These are phyloP conservation scores for Candida sp. DNA, from an alignment of 1,139 yeast species.

Conservation along the genomic window DNA sequence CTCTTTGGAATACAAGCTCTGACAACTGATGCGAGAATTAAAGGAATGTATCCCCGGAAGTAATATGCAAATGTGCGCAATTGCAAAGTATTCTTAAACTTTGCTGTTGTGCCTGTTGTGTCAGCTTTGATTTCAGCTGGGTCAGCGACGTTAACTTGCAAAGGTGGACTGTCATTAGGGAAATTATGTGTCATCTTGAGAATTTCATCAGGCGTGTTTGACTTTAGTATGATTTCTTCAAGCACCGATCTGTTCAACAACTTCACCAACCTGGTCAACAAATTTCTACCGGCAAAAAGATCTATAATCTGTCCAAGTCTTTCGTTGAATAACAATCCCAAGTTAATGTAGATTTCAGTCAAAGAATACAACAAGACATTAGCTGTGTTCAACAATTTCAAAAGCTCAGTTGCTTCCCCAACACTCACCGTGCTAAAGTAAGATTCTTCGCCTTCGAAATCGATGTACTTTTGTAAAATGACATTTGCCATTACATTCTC, in stretches of 20 bases:
- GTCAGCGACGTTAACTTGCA: constrained; percentile 38
- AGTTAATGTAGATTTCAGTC: constrained; percentile 59
- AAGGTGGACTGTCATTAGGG: constrained; percentile 36
- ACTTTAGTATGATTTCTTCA: constrained; percentile 61
- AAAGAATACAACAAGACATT: constrained; percentile 47
- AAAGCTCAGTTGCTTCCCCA: constrained; percentile 31
- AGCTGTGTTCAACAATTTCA: constrained; percentile 36
- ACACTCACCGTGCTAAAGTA: constrained; percentile 36
- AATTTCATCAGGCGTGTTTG: constrained; percentile 49
- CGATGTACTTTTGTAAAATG: constrained; percentile 21
- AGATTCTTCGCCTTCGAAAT: constrained; percentile 19
- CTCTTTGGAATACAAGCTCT: constrained; percentile 48
- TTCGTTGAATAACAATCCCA: constrained; percentile 50
- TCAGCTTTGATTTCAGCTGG: constrained; percentile 34
- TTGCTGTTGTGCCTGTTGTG: constrained; percentile 50
- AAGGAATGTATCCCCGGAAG: constrained; percentile 53
- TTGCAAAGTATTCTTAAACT: constrained; percentile 64
- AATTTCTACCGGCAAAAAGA: constrained; percentile 35
- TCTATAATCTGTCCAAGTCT: constrained; percentile 52
- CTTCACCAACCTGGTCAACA: constrained; percentile 38
- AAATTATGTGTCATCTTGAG: constrained; percentile 45
- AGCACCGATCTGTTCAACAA: constrained; percentile 53
- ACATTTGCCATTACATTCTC: constrained; percentile 17
- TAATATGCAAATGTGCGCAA: constrained; percentile 54
- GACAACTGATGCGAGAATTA: constrained; percentile 42